These are phyloP conservation scores for Aspergillus panamensis DNA, from an alignment of 495 filamentous ascomycete genomes.

Conservation along the genomic window DNA sequence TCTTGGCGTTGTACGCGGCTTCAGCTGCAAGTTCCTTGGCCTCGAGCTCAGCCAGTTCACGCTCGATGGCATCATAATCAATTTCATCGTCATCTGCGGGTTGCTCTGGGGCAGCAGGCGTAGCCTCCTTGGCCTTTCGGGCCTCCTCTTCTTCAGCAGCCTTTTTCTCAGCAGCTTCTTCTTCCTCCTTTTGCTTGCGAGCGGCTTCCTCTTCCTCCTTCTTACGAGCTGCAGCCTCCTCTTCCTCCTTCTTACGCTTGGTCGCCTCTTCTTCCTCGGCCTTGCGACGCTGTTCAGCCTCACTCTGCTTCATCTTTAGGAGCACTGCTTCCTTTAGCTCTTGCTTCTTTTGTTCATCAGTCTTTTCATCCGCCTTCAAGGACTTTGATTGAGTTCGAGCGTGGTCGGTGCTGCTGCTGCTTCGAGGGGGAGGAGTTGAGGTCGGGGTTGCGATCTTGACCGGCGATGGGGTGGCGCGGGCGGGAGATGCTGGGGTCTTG, in stretches of 20 bases:
- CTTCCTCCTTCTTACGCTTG: conserved; percentile 47
- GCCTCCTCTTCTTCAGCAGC: conserved; percentile 31
- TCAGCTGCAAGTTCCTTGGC: conserved; percentile 59
- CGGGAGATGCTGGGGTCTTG: conserved; percentile 54
- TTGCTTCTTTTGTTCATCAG: conserved; percentile 66
- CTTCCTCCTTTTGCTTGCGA: conserved; percentile 30
- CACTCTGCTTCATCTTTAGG: conserved; percentile 55
- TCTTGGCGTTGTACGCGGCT: conserved; percentile 57
- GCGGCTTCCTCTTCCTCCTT: conserved; percentile 29
- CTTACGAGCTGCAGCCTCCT: conserved; percentile 24
- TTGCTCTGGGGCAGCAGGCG: conserved; percentile 34
- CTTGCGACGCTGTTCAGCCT: conserved; percentile 50
- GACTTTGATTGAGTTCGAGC: conserved; percentile 56
- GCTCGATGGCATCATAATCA: conserved; percentile 51
- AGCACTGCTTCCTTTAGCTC: conserved; percentile 66
- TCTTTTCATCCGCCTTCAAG: conserved; percentile 61
- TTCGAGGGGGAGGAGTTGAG: conserved; percentile 57
- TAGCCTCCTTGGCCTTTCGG: conserved; percentile 37
- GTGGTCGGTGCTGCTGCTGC: conserved; percentile 54
- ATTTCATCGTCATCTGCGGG: conserved; percentile 51
- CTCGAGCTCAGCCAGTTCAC: conserved; percentile 51
- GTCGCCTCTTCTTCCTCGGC: conserved; percentile 47
- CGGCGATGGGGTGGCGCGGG: conserved; percentile 52
- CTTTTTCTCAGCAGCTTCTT: conserved; percentile 26
- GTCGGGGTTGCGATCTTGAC: conserved; percentile 63